Evolutionary conservation across 2,329 filamentous ascomycete genomes (phyloP), one percentile per base, ranked within the genome.

Genomic region (Claviceps pusilla): DNA sequence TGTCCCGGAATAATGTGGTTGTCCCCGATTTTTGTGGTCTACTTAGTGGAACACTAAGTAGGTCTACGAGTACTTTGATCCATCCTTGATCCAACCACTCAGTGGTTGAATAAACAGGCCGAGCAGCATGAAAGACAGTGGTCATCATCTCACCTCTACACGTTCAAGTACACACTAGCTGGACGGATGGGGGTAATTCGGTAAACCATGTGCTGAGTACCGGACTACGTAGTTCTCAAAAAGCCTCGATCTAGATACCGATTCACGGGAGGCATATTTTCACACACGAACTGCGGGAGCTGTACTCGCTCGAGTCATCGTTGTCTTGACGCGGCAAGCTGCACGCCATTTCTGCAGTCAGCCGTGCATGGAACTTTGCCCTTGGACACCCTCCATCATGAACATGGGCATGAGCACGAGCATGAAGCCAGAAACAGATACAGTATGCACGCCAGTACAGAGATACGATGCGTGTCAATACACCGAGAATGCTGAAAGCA

Each of bases 271-370:
- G 29, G 37, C 28, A 42, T 28, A 29, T 19, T n/a, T 12, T 14
- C 37, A 50, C 6, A 12, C 24, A 3, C 24, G 29, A 19, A 45
- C 2, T 16, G 7, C 10, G 12, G 37, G 35, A 7, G 41, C 14
- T 37, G n/a, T 49, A 24, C 31, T n/a, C 33, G 12, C 14, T 2
- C 42, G 19, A 39, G 31, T 41, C 14, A 28, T 24, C n/a, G 11
- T 50, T 10, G 24, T 16, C 1, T 31, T 12, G 29, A 33, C 7
- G 16, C 29, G 35, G 50, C n/a, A 41, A 14, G 11, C 50, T 55
- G 54, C 50, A 52, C 46, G 46, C 39, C 50, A 45, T 55, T 33
- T 29, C 24, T 55, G 37, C 54, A 52, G 50, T 55, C 43, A 39
- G 29, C 49, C 49, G 37, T 33, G 47, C 53, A 29, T 48, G 42